Percentiles rank a stretch among this genome's conserved stretches.
Evolutionary conservation across 2,329 filamentous ascomycete genomes (phyloP).

Genomic region (Aspergillus ustus): DNA sequence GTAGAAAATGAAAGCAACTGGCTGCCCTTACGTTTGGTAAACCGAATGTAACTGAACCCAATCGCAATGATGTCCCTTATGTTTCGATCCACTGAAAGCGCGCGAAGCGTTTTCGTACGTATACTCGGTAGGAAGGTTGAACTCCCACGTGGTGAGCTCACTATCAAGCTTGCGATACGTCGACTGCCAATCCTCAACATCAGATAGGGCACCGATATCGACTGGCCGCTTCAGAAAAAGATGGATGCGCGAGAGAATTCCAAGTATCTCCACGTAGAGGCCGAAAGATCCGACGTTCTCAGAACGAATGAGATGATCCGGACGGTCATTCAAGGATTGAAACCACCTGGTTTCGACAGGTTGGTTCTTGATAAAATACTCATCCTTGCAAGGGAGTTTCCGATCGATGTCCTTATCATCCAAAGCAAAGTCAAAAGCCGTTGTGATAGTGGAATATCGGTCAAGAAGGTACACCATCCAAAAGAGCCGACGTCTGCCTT

Average conservation of each 20-base stretch:
- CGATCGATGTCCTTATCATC: slow-evolving; percentile 90
- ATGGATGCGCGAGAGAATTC: slow-evolving; percentile 85
- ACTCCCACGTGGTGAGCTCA: slow-evolving; percentile 80
- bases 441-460: slow-evolving; percentile 86
- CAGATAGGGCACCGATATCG: slow-evolving; percentile 80
- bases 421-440: slow-evolving; percentile 88
- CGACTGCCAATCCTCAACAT: slow-evolving; percentile 88
- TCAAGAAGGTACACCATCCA: slow-evolving; percentile 95
- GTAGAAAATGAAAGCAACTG: not conserved
- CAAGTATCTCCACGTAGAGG: slow-evolving; percentile 87
- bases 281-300: slow-evolving; percentile 87
- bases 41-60: slow-evolving; percentile 93
- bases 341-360: slow-evolving; percentile 87
- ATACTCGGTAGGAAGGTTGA: slow-evolving; percentile 79
- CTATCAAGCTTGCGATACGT: slow-evolving; percentile 85
- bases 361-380: slow-evolving; percentile 81
- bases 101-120: slow-evolving; percentile 74
- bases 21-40: slow-evolving; percentile 71
- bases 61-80: slow-evolving; percentile 74
- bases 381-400: slow-evolving; percentile 82
- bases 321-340: slow-evolving; percentile 54
- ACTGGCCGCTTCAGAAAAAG: slow-evolving; percentile 87
- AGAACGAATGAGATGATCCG: slow-evolving; percentile 70
- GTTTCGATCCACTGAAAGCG: slow-evolving; percentile 68
- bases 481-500: slow-evolving; percentile 80